Evolutionary conservation across 2,329 filamentous ascomycete species (phyloP).

Genomic region (Teratosphaeria epicoccoides): DNA sequence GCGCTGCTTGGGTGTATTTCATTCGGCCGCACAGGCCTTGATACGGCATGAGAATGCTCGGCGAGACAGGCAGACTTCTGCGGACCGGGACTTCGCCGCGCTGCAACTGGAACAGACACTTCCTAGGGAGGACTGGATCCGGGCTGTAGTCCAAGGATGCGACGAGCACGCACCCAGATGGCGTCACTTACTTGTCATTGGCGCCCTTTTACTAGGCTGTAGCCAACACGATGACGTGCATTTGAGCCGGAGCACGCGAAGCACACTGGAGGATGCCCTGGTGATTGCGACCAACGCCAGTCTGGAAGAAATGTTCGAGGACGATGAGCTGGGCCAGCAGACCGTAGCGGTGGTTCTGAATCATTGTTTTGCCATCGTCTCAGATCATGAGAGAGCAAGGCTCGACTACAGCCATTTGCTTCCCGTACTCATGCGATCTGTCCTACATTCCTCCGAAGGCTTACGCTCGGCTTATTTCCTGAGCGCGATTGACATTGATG

Average conservation of each 20-base stretch:
- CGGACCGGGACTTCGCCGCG: constrained; percentile 16
- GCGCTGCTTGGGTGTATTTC: constrained; percentile 60
- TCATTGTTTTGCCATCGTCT: constrained; percentile 63
- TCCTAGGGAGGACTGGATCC: constrained; percentile 45
- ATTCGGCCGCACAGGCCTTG: constrained; percentile 51
- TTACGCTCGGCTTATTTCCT: constrained; percentile 70
- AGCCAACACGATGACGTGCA: constrained; percentile 52
- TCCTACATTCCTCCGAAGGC: constrained; percentile 60
- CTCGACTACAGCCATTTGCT: constrained; percentile 60
- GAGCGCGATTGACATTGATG: constrained; percentile 55
- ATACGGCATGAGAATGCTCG: constrained; percentile 38
- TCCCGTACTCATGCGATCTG: constrained; percentile 56
- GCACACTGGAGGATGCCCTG: constrained; percentile 61
- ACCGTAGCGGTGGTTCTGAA: constrained; percentile 61
- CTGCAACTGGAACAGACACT: constrained; percentile 23
- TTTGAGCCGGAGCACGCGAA: constrained; percentile 53
- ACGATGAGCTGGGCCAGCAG: constrained; percentile 38
- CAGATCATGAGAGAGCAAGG: constrained; percentile 45
- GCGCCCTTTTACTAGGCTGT: constrained; percentile 68
- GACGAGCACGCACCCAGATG: constrained; percentile 57
- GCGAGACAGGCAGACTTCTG: constrained; percentile 10
- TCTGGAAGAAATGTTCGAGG: constrained; percentile 45
- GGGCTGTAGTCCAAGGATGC: constrained; percentile 48
- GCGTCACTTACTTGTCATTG: constrained; percentile 74
- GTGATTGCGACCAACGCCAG: constrained; percentile 69